Conservation (phyloP, 2,329 filamentous ascomycete species). For the Venturia aucupariae region DNA sequence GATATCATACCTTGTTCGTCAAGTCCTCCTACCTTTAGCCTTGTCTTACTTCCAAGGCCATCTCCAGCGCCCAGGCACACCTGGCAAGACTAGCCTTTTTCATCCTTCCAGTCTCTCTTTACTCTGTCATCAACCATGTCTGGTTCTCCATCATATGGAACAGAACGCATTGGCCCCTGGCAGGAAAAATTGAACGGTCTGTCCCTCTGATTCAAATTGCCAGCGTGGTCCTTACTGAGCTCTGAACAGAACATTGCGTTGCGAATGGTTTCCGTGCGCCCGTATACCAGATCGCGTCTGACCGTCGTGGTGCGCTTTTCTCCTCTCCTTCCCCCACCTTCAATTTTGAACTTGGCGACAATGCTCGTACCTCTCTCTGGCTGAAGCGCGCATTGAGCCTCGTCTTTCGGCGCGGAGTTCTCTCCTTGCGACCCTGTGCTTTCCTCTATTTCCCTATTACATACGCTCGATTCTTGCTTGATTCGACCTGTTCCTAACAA, state of each 20-base stretch:
- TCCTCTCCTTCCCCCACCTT: background rate
- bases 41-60: background rate
- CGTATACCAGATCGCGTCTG: conserved; percentile 62
- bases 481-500: background rate
- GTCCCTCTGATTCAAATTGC: background rate
- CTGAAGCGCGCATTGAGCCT: background rate
- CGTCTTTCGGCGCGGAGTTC: background rate
- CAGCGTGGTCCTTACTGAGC: background rate
- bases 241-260: conserved; percentile 34
- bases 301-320: conserved; percentile 54
- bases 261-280: conserved; percentile 45
- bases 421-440: background rate
- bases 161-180: conserved; percentile 13
- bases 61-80: background rate
- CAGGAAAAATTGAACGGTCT: conserved; percentile 14
- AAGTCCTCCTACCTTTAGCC: conserved; percentile 6
- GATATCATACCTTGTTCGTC: background rate
- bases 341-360: background rate
- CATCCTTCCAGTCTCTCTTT: background rate
- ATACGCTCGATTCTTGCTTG: background rate
- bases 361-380: conserved; percentile 1
- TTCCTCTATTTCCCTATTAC: background rate
- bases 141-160: conserved; percentile 1
- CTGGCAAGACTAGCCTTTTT: conserved; percentile 11
- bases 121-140: conserved; percentile 7